These are phyloP conservation scores for Kwoniella newhampshirensis DNA, from an alignment of 768 basidiomycete genomes.

Conservation along the genomic window DNA sequence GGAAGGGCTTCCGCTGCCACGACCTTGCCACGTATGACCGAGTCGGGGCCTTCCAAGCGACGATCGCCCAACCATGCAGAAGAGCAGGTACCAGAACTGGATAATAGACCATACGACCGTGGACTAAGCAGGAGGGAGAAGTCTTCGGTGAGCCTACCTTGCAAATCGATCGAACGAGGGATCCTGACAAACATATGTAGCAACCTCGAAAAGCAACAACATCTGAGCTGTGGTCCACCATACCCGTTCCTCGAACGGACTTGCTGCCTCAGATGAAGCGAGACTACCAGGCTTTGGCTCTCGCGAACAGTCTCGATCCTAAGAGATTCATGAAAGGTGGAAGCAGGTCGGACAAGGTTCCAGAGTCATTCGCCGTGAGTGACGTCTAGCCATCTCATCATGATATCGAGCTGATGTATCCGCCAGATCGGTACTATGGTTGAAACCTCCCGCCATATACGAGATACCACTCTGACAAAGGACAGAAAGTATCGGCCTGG, in stretches of 20 bases:
- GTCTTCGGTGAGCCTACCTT: conserved; percentile 28
- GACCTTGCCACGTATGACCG: conserved; percentile 1
- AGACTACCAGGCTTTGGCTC: conserved; percentile 51
- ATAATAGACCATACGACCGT: conserved; percentile 37
- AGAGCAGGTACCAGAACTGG: conserved; percentile 23
- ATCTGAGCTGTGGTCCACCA: conserved; percentile 45
- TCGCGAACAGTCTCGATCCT: conserved; percentile 51
- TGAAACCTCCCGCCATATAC: conserved; percentile 45
- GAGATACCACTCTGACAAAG: conserved; percentile 40
- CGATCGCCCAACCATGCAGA: conserved; percentile 9
- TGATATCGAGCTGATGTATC: conserved; percentile 6
- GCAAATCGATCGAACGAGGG: neutral
- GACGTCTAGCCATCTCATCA: neutral
- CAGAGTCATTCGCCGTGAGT: conserved; percentile 51
- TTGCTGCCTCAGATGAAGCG: conserved; percentile 50
- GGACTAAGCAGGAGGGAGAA: conserved; percentile 40
- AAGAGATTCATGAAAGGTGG: conserved; percentile 53
- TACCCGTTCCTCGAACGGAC: conserved; percentile 42
- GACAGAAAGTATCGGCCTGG: conserved; percentile 46
- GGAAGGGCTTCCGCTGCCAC: conserved; percentile 22
- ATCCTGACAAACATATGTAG: conserved; percentile 7
- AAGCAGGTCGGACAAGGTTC: conserved; percentile 39
- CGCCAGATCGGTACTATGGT: conserved; percentile 49
- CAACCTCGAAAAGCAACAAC: conserved; percentile 46
- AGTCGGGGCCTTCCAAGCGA: conserved; percentile 22